Evolutionary conservation across 345 rosid genomes (phyloP).

Genomic region (Eutrema japonicum): DNA sequence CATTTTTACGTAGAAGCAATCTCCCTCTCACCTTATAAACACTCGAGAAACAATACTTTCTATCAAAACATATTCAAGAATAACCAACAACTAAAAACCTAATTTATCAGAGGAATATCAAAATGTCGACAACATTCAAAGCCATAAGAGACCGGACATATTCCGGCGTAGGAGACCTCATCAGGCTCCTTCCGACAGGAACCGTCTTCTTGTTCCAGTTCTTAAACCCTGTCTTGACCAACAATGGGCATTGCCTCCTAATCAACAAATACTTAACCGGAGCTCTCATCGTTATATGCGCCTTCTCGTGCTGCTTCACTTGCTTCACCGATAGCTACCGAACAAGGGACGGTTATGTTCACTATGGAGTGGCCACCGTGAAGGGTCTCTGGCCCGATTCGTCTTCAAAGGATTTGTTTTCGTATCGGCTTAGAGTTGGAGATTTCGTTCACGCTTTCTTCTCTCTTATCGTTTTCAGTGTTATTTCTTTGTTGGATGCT

Average conservation of each 20-base stretch:
- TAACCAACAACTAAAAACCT: slow-evolving; percentile 10
- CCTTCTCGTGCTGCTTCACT: slow-evolving; percentile 70
- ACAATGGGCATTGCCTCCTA: slow-evolving; percentile 66
- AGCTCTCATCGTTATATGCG: slow-evolving; percentile 62
- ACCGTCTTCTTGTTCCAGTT: slow-evolving; percentile 82
- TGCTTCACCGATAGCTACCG: slow-evolving; percentile 79
- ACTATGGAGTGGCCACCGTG: slow-evolving; percentile 64
- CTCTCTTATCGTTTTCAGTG: slow-evolving; percentile 61
- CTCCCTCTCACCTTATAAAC: slow-evolving; percentile 27
- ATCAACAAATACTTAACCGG: slow-evolving; percentile 64
- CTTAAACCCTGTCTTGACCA: slow-evolving; percentile 81
- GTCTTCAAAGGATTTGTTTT: slow-evolving; percentile 51
- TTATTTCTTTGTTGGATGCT: slow-evolving; percentile 60
- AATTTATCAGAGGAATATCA: background rate
- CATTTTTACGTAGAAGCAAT: slow-evolving; percentile 44
- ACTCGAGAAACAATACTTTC: slow-evolving; percentile 11
- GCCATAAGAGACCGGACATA: slow-evolving; percentile 53
- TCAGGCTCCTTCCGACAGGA: slow-evolving; percentile 89
- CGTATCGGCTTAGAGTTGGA: slow-evolving; percentile 56
- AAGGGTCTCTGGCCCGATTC: slow-evolving; percentile 70
- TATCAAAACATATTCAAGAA: slow-evolving; percentile 8
- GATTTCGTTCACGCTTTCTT: slow-evolving; percentile 78
- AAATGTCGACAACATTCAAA: slow-evolving; percentile 46
- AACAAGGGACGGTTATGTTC: slow-evolving; percentile 56
- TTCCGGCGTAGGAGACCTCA: slow-evolving; percentile 65